phyloP scores from a whole-genome alignment of 2,329 filamentous ascomycete species.

The Phoma sp. region DNA sequence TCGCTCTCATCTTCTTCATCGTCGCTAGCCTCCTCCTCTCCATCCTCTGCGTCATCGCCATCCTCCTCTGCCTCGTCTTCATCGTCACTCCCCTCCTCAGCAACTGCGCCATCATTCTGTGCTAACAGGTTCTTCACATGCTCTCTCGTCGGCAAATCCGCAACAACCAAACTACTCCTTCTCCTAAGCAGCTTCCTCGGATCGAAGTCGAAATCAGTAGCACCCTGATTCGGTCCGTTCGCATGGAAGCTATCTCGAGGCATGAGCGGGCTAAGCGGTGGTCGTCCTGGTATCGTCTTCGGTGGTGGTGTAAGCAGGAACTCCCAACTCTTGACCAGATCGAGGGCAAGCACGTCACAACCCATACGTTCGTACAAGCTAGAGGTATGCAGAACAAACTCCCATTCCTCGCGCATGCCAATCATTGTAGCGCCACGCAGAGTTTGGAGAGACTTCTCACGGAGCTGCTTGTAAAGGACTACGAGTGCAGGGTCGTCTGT shows the following conservation, averaged over 20 bases:
- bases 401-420: constrained; percentile 80
- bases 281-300: constrained; percentile 22
- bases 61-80: constrained; percentile 48
- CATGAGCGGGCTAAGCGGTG: constrained; percentile 38
- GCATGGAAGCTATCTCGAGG: constrained; percentile 34
- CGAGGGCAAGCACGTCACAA: constrained; percentile 86
- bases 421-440: constrained; percentile 85
- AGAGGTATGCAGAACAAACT: constrained; percentile 87
- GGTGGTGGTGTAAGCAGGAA: constrained; percentile 64
- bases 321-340: constrained; percentile 84
- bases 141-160: constrained; percentile 66
- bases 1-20: constrained; percentile 44
- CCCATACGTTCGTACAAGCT: constrained; percentile 89
- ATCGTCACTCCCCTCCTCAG: constrained; percentile 27
- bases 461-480: constrained; percentile 84
- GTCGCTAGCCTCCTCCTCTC: constrained; percentile 35
- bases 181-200: constrained; percentile 73
- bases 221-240: constrained; percentile 23
- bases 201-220: constrained; percentile 56
- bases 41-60: constrained; percentile 42
- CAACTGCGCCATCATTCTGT: constrained; percentile 23
- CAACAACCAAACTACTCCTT: constrained; percentile 79
- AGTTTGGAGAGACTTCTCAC: constrained; percentile 81
- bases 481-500: constrained; percentile 91
- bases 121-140: constrained; percentile 31